phyloP scores from a whole-genome alignment of 169 alveolate species.

The Plasmodium ovale region DNA sequence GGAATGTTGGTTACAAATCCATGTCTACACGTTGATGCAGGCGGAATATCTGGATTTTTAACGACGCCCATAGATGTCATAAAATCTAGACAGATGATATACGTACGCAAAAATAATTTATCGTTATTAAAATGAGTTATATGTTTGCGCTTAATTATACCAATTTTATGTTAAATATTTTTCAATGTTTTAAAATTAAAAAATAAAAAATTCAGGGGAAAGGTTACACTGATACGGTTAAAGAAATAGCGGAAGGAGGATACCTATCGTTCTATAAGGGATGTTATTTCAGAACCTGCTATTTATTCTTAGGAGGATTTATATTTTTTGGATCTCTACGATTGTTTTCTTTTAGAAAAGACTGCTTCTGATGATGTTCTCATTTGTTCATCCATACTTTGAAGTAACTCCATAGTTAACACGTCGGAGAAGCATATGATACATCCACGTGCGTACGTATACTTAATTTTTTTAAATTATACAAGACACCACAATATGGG shows the following conservation, averaged over 20 bases:
- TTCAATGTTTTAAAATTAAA: not conserved
- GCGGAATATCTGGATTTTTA: constrained; percentile 95
- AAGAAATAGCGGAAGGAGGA: constrained; percentile 48
- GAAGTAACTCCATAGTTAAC: not conserved
- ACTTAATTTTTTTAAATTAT: too few species aligned
- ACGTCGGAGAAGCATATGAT: not conserved
- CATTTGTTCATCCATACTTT: too few species aligned
- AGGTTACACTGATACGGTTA: constrained; percentile 21
- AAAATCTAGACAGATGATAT: constrained; percentile 96
- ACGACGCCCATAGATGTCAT: constrained; percentile 97
- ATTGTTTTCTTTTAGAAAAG: constrained; percentile 44
- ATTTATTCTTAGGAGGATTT: constrained; percentile 60
- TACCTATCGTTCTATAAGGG: constrained; percentile 56
- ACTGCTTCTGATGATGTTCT: not conserved
- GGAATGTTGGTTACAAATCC: not conserved
- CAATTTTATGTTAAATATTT: not conserved
- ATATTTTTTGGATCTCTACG: constrained; percentile 61
- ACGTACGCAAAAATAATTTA: constrained; percentile 80
- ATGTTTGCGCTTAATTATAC: not conserved
- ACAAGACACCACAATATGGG: too few species aligned
- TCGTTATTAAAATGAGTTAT: not conserved
- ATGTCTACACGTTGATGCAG: constrained; percentile 77
- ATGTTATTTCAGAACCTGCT: constrained; percentile 35
- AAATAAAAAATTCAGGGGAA: constrained; percentile 39
- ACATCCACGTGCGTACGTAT: too few species aligned